These are phyloP conservation scores for Mycocentrospora acerina DNA, from an alignment of 2,329 filamentous ascomycete species.

Conservation along the genomic window DNA sequence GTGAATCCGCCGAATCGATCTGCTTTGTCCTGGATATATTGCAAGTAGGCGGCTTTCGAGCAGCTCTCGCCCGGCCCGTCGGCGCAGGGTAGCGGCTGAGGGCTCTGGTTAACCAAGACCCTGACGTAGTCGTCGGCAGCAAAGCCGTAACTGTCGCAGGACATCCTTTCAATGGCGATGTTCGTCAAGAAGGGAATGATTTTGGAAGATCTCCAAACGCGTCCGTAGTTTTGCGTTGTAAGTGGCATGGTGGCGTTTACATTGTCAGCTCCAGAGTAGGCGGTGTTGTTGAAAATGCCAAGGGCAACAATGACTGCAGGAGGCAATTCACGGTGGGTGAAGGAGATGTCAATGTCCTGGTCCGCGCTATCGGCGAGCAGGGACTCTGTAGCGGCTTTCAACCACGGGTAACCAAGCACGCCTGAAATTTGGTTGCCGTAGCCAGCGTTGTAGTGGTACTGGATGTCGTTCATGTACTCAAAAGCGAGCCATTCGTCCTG, in stretches of 20 bases:
- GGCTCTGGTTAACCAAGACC: conserved; percentile 54
- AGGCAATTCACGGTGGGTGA: conserved; percentile 69
- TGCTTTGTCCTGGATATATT: conserved; percentile 47
- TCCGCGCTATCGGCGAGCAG: conserved; percentile 47
- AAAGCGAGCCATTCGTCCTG: conserved; percentile 67
- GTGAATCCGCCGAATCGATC: conserved; percentile 48
- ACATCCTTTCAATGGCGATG: conserved; percentile 65
- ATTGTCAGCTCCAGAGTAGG: conserved; percentile 53
- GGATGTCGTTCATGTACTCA: conserved; percentile 65
- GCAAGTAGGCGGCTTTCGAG: conserved; percentile 45
- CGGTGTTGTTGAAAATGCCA: conserved; percentile 70
- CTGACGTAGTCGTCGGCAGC: conserved; percentile 53
- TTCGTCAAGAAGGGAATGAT: conserved; percentile 67
- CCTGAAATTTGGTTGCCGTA: conserved; percentile 62
- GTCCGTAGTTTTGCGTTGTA: conserved; percentile 62
- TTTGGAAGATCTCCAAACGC: conserved; percentile 64
- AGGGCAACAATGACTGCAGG: conserved; percentile 67
- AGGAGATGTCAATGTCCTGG: conserved; percentile 67
- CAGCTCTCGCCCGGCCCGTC: conserved; percentile 57
- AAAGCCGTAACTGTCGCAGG: conserved; percentile 62
- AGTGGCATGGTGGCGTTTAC: conserved; percentile 67
- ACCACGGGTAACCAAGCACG: conserved; percentile 65
- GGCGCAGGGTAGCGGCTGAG: conserved; percentile 52
- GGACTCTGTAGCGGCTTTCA: conserved; percentile 60
- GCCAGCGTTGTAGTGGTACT: conserved; percentile 66